Conservation (phyloP, 2,329 filamentous ascomycete species). For the Chaetomium sp. region DNA sequence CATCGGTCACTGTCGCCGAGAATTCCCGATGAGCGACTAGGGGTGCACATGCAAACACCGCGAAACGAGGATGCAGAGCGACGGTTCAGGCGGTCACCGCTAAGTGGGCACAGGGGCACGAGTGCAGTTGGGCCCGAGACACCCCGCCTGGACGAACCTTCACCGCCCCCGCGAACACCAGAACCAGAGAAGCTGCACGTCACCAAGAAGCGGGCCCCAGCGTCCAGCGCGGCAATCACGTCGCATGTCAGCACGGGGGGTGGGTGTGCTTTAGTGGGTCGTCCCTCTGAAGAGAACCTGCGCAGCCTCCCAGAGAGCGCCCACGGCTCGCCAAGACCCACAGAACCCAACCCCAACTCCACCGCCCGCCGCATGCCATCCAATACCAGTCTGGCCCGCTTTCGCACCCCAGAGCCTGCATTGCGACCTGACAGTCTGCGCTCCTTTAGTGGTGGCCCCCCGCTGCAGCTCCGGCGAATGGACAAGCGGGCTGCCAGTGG, state of each 20-base stretch:
- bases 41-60: constrained; percentile 18
- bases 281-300: constrained; percentile 5
- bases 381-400: constrained; percentile 56
- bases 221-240: not conserved
- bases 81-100: constrained; percentile 25
- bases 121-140: constrained; percentile 27
- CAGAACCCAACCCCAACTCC: constrained; percentile 12
- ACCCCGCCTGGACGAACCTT: constrained; percentile 46
- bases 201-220: constrained; percentile 33
- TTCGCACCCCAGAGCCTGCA: constrained; percentile 55
- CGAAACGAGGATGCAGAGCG: constrained; percentile 22
- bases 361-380: constrained; percentile 50
- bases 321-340: constrained; percentile 21
- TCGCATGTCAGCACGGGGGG: not conserved
- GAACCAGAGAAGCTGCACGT: constrained; percentile 49
- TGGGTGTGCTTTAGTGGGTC: constrained; percentile 15
- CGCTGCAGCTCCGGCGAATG: constrained; percentile 60
- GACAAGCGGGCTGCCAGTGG: constrained; percentile 71
- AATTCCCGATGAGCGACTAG: constrained; percentile 20
- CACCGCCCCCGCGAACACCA: constrained; percentile 42
- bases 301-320: constrained; percentile 47
- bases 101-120: constrained; percentile 12
- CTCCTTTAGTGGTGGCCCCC: constrained; percentile 41
- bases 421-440: constrained; percentile 64
- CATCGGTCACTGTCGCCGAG: constrained; percentile 27